These are phyloP conservation scores for Gossypium herbaceum DNA, from an alignment of 345 rosid species.

Conservation along the genomic window DNA sequence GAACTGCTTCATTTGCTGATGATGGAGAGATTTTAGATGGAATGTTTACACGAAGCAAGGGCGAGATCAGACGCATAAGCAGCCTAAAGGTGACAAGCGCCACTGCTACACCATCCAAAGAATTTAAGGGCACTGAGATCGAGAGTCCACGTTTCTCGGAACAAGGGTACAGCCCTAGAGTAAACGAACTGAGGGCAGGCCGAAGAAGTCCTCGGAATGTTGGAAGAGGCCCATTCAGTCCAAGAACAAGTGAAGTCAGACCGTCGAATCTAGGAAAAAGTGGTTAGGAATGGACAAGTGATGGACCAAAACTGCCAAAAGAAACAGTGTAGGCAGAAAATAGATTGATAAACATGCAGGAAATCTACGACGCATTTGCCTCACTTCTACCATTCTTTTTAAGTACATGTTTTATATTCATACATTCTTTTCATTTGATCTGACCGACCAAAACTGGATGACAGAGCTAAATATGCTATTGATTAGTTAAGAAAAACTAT, in stretches of 20 bases:
- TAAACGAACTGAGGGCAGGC: constrained; percentile 19
- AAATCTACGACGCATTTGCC: background rate
- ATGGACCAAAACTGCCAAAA: constrained; percentile 5
- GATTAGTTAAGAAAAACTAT: background rate
- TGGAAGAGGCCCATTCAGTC: constrained; percentile 8
- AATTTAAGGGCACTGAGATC: constrained; percentile 45
- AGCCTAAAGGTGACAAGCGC: constrained; percentile 53
- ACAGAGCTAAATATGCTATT: background rate
- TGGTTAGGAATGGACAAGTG: constrained; percentile 29
- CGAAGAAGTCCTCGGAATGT: background rate
- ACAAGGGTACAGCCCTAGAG: constrained; percentile 50
- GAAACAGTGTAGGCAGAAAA: background rate
- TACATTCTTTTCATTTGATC: background rate
- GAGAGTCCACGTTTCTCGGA: constrained; percentile 58
- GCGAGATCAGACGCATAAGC: constrained; percentile 64
- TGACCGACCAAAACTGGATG: background rate
- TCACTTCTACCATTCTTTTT: too few species aligned
- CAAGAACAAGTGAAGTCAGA: background rate
- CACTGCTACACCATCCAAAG: constrained; percentile 41
- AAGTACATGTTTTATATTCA: background rate
- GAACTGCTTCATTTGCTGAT: constrained; percentile 58
- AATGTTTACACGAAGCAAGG: constrained; percentile 77
- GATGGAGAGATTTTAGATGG: constrained; percentile 76
- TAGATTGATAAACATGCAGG: background rate
- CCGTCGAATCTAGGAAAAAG: constrained; percentile 41